Evolutionary conservation across 345 rosid species (phyloP).

Genomic region (Pugionium cornutum): DNA sequence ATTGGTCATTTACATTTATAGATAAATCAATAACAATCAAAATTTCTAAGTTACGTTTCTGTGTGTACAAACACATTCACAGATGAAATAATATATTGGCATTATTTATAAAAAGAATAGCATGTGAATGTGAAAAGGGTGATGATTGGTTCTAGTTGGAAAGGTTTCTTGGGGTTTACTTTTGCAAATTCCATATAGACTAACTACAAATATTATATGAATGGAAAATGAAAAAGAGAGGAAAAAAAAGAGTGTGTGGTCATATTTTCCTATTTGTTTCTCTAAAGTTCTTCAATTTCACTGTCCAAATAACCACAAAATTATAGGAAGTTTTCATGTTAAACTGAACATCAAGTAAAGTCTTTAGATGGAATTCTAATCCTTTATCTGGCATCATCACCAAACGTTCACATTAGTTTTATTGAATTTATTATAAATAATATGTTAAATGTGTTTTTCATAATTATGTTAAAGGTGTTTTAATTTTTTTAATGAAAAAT

Average conservation of each 20-base stretch:
- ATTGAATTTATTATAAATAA: too few relatives aligned
- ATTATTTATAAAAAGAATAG: conserved; percentile 6
- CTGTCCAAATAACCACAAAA: too few relatives aligned
- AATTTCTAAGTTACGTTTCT: neutral
- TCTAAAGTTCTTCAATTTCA: too few relatives aligned
- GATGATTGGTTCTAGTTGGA: conserved; percentile 40
- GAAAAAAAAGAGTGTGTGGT: conserved; percentile 36
- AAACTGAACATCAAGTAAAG: too few relatives aligned
- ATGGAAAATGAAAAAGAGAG: conserved; percentile 31
- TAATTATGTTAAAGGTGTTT: too few relatives aligned
- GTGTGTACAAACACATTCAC: conserved; percentile 3
- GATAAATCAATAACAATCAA: neutral
- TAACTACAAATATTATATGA: neutral
- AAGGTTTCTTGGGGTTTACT: conserved; percentile 45
- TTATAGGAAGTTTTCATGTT: too few relatives aligned
- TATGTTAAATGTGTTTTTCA: too few relatives aligned
- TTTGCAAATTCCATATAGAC: conserved; percentile 28
- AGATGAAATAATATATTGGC: conserved; percentile 6
- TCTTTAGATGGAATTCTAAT: too few relatives aligned
- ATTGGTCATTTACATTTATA: conserved; percentile 3
- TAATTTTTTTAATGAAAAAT: too few relatives aligned
- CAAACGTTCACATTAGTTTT: too few relatives aligned
- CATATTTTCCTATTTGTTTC: conserved; percentile 14
- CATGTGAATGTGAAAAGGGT: conserved; percentile 39
- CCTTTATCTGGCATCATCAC: too few relatives aligned